These are phyloP conservation scores for Scheffersomyces ergatensis DNA, from an alignment of 805 yeast genomes.

Conservation along the genomic window DNA sequence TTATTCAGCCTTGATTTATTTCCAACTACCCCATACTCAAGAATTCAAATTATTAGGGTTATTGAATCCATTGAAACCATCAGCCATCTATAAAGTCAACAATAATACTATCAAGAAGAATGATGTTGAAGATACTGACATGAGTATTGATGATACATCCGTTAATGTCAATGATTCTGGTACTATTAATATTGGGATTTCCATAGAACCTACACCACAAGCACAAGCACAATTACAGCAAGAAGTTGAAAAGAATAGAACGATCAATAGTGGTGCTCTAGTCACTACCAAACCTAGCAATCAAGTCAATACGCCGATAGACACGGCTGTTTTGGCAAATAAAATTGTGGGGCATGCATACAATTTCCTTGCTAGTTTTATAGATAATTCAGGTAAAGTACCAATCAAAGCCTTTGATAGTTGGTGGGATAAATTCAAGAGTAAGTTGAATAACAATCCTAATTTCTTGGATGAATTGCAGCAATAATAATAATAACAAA, in stretches of 20 bases:
- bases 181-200: conserved; percentile 68
- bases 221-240: conserved; percentile 59
- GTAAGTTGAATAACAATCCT: conserved; percentile 76
- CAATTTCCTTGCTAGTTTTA: conserved; percentile 84
- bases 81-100: conserved; percentile 86
- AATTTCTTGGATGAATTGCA: conserved; percentile 58
- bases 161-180: conserved; percentile 26
- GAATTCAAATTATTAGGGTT: conserved; percentile 69
- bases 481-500: conserved; percentile 3
- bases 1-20: conserved; percentile 82
- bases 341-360: conserved; percentile 91
- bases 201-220: conserved; percentile 73
- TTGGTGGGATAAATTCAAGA: conserved; percentile 93
- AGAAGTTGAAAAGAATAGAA: conserved; percentile 26
- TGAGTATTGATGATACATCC: conserved; percentile 28
- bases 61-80: conserved; percentile 65
- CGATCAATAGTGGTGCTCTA: conserved; percentile 15
- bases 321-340: conserved; percentile 64
- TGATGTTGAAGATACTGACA: conserved; percentile 36
- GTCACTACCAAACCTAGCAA: conserved; percentile 16
- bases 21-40: conserved; percentile 67
- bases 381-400: conserved; percentile 76
- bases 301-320: conserved; percentile 15
- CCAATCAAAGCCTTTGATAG: conserved; percentile 83
- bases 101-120: conserved; percentile 39